Percentiles rank a stretch among this genome's conserved stretches.
These are phyloP conservation scores for Fusarium agapanthi DNA, from an alignment of 2,329 filamentous ascomycete genomes.

Conservation along the genomic window DNA sequence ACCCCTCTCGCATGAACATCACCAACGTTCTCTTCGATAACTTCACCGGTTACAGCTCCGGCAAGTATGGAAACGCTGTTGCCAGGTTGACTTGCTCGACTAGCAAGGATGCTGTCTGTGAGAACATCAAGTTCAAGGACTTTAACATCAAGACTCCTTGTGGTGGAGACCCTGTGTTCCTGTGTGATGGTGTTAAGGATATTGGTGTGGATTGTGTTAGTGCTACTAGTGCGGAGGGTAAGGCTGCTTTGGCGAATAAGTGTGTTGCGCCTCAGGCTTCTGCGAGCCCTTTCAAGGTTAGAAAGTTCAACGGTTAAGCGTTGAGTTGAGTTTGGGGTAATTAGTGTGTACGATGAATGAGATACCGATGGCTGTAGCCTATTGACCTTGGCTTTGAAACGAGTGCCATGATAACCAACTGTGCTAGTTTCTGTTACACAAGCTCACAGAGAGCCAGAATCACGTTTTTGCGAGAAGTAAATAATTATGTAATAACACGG, in stretches of 20 bases:
- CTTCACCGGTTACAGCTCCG: slow-evolving; percentile 38
- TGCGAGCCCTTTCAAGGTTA: slow-evolving; percentile 27
- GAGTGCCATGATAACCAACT: too few species aligned
- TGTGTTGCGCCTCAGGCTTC: slow-evolving; percentile 26
- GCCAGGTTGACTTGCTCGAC: slow-evolving; percentile 34
- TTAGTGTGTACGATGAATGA: neutral
- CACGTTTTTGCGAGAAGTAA: rapidly evolving
- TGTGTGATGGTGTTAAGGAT: slow-evolving; percentile 37
- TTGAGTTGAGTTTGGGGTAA: too few species aligned
- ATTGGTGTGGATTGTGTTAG: slow-evolving; percentile 36
- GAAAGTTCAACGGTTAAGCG: slow-evolving; percentile 11
- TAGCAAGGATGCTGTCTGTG: slow-evolving; percentile 37
- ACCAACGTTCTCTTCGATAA: slow-evolving; percentile 40
- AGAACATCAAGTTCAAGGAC: slow-evolving; percentile 38
- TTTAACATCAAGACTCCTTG: slow-evolving; percentile 37
- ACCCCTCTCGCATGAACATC: slow-evolving; percentile 39
- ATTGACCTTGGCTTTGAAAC: neutral
- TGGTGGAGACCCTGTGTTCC: slow-evolving; percentile 27
- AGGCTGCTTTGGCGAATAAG: slow-evolving; percentile 34
- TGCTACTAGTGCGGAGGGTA: slow-evolving; percentile 21
- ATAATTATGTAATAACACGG: rapidly evolving
- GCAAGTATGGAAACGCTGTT: slow-evolving; percentile 36
- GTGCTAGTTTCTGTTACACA: neutral
- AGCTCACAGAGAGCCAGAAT: rapidly evolving
- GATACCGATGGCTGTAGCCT: neutral